A percentile compares a stretch with the other conserved stretches of the same genome.
phyloP scores from a whole-genome alignment of 495 filamentous ascomycete genomes.

The Podospora pseudocomata region DNA sequence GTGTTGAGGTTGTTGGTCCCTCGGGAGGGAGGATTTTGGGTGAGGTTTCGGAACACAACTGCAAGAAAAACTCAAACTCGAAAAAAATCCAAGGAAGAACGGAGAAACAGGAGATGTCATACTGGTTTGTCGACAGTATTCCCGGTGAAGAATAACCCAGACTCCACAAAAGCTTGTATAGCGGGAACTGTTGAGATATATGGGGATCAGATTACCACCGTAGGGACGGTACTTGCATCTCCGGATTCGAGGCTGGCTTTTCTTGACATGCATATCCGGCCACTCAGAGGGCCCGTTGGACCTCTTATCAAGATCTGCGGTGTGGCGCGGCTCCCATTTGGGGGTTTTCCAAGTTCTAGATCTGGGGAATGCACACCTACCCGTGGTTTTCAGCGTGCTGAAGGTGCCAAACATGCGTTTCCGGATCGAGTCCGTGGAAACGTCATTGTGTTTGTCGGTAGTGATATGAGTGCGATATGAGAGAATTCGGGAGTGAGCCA shows the following conservation, averaged over 20 bases:
- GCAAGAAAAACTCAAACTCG: too few species aligned
- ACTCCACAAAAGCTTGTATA: neutral
- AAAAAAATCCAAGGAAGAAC: neutral
- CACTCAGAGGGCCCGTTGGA: neutral
- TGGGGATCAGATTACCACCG: neutral
- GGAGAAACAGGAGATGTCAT: neutral
- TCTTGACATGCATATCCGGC: neutral
- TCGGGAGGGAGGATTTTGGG: neutral
- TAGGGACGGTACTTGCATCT: neutral
- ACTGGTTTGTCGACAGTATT: neutral
- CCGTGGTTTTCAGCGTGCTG: neutral
- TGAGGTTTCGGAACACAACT: neutral
- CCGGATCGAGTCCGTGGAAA: conserved; percentile 17
- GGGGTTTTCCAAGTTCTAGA: neutral
- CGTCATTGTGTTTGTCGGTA: conserved; percentile 1
- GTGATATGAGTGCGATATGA: neutral
- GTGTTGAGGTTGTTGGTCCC: neutral
- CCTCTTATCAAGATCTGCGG: neutral
- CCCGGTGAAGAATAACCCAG: neutral
- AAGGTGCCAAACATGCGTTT: conserved; percentile 10
- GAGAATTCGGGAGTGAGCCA: neutral
- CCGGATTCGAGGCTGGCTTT: neutral
- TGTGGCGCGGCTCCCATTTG: neutral
- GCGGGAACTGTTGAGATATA: neutral
- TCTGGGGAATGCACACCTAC: neutral